Evolutionary conservation across 768 basidiomycete genomes (phyloP).

Genomic region (Boletus pseudo-olivaceus): DNA sequence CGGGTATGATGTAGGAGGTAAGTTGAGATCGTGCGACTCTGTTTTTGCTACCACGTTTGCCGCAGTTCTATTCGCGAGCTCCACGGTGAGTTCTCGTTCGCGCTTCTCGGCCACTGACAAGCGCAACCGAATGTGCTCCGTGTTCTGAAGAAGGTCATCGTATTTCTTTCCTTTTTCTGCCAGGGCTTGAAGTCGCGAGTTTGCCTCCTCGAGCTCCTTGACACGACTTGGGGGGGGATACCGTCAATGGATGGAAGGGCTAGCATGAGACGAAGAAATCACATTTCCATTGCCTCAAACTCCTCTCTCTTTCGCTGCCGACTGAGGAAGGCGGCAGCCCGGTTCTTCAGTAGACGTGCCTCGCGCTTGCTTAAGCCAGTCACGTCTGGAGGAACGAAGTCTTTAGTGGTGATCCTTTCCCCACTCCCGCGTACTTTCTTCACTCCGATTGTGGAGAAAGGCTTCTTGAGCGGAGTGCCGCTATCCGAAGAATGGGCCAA

Average conservation of each 20-base stretch:
- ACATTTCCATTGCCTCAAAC: conserved; percentile 90
- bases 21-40: conserved; percentile 53
- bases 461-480: conserved; percentile 29
- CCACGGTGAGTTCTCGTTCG: conserved; percentile 61
- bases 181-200: conserved; percentile 63
- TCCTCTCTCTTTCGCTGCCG: conserved; percentile 90
- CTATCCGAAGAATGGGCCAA: conserved; percentile 35
- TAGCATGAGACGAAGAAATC: conserved; percentile 36
- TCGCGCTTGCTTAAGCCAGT: conserved; percentile 86
- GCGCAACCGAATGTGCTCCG: conserved; percentile 65
- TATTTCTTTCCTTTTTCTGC: conserved; percentile 43
- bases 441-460: conserved; percentile 45
- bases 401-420: conserved; percentile 61
- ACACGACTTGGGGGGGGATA: conserved; percentile 56
- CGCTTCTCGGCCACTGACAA: conserved; percentile 63
- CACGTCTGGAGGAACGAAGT: conserved; percentile 87
- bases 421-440: conserved; percentile 50
- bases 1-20: conserved; percentile 43
- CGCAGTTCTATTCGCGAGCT: conserved; percentile 47
- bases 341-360: conserved; percentile 87
- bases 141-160: conserved; percentile 49
- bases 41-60: conserved; percentile 46
- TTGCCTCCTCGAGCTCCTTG: conserved; percentile 80
- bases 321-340: conserved; percentile 88
- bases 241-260: conserved; percentile 15